Percentiles rank a stretch among this genome's conserved stretches.
Evolutionary conservation across 306 rosid genomes (phyloP).

Genomic region (Astragalus membranaceus): DNA sequence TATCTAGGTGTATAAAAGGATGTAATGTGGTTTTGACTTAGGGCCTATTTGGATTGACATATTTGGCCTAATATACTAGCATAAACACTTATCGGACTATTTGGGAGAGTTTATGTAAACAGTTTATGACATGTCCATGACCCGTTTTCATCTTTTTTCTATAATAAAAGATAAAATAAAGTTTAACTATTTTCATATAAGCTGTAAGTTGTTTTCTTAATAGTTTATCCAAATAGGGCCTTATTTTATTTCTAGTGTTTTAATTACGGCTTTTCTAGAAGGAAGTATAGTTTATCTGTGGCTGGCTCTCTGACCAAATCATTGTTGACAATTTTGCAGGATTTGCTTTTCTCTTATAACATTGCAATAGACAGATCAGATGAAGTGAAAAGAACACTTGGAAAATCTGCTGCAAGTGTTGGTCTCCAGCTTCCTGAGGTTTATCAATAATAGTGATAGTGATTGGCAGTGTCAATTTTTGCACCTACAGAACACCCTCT

Average conservation of each 20-base stretch:
- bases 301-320: not conserved
- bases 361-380: conserved; percentile 83
- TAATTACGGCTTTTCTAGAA: not conserved
- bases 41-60: too few relatives aligned
- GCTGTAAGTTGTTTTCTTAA: too few relatives aligned
- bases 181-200: too few relatives aligned
- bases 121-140: too few relatives aligned
- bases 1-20: not conserved
- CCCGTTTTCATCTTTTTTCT: too few relatives aligned
- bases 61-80: too few relatives aligned
- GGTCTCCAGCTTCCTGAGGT: conserved; percentile 86
- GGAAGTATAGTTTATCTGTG: not conserved
- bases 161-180: too few relatives aligned
- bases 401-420: conserved; percentile 89
- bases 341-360: conserved; percentile 76
- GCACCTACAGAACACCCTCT: not conserved
- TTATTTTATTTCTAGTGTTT: not conserved
- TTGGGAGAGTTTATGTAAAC: too few relatives aligned
- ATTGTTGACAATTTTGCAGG: conserved; percentile 45
- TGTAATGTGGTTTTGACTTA: too few relatives aligned
- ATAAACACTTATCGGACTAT: too few relatives aligned
- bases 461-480: not conserved
- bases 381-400: conserved; percentile 71
- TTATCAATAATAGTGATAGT: conserved; percentile 56
- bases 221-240: too few relatives aligned